phyloP scores from a whole-genome alignment of 73 alveolate genomes.

The Effrenium voratum region DNA sequence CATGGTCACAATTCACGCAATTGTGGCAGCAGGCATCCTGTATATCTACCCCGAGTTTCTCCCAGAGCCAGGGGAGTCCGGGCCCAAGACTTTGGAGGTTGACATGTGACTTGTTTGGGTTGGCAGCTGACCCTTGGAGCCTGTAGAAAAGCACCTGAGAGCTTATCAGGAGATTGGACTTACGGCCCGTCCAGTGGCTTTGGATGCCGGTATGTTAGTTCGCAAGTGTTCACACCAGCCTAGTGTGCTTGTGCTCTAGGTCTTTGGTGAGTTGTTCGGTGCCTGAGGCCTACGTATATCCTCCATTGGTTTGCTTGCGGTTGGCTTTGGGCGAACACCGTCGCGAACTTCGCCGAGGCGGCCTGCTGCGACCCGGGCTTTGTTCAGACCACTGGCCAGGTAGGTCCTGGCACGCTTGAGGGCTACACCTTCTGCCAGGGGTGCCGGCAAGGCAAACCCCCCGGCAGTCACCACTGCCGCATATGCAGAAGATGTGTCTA shows the following conservation, averaged over 20 bases:
- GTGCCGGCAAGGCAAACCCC: slow-evolving; percentile 65
- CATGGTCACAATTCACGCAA: slow-evolving; percentile 20
- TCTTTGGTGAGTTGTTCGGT: not conserved
- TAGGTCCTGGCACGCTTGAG: not conserved
- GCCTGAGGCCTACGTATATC: not conserved
- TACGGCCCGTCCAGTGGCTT: not conserved
- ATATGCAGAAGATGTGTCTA: slow-evolving; percentile 63
- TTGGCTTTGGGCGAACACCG: slow-evolving; percentile 74
- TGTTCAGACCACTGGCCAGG: not conserved
- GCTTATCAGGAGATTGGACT: not conserved
- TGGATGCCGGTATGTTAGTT: not conserved
- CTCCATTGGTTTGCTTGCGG: slow-evolving; percentile 60
- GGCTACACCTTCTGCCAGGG: slow-evolving; percentile 14
- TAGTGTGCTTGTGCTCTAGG: not conserved
- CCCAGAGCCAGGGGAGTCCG: not conserved
- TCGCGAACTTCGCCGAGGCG: slow-evolving; percentile 42
- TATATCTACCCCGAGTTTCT: slow-evolving; percentile 62
- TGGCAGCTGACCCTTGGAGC: not conserved
- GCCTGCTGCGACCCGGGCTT: not conserved
- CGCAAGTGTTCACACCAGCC: not conserved
- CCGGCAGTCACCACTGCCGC: slow-evolving; percentile 78
- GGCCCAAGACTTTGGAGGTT: not conserved
- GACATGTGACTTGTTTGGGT: not conserved
- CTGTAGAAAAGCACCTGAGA: not conserved
- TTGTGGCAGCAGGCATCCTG: not conserved